Conservation (phyloP, 768 basidiomycete species). For the Russula griseocarnosa region DNA sequence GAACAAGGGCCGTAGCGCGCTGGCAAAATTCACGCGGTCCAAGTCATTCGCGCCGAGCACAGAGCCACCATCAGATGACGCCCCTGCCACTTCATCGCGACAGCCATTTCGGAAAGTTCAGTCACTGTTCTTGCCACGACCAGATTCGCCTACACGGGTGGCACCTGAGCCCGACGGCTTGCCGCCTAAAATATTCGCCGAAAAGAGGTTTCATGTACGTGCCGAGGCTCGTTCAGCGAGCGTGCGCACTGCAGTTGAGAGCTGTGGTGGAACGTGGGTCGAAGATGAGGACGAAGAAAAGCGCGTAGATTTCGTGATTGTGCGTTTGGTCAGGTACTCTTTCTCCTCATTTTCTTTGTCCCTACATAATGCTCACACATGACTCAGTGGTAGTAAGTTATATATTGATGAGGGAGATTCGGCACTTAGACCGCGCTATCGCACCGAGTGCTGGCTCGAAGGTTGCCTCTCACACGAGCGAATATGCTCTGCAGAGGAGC, state of each 20-base stretch:
- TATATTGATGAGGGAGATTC: conserved; percentile 54
- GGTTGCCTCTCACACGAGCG: conserved; percentile 72
- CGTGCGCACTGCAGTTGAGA: conserved; percentile 59
- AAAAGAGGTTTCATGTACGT: conserved; percentile 53
- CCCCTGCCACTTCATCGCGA: conserved; percentile 28
- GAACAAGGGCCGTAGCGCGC: conserved; percentile 36
- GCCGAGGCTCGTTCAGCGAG: conserved; percentile 61
- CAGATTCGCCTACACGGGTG: conserved; percentile 9
- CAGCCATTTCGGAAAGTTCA: conserved; percentile 47
- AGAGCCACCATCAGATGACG: conserved; percentile 25
- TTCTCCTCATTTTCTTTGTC: not conserved
- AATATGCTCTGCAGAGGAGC: conserved; percentile 63
- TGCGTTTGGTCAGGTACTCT: conserved; percentile 68
- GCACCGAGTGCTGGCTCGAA: conserved; percentile 95
- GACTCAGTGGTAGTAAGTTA: conserved; percentile 63
- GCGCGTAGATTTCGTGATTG: conserved; percentile 60
- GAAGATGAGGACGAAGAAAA: conserved; percentile 40
- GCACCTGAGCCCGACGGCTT: conserved; percentile 26
- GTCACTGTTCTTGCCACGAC: conserved; percentile 19
- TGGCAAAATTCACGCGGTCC: conserved; percentile 57
- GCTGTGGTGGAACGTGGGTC: conserved; percentile 52
- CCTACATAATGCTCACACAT: not conserved
- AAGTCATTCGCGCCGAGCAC: conserved; percentile 57
- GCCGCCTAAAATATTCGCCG: conserved; percentile 45
- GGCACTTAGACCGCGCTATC: conserved; percentile 49